Conservation (phyloP, 2,329 filamentous ascomycete species). For the Beauveria medogensis region DNA sequence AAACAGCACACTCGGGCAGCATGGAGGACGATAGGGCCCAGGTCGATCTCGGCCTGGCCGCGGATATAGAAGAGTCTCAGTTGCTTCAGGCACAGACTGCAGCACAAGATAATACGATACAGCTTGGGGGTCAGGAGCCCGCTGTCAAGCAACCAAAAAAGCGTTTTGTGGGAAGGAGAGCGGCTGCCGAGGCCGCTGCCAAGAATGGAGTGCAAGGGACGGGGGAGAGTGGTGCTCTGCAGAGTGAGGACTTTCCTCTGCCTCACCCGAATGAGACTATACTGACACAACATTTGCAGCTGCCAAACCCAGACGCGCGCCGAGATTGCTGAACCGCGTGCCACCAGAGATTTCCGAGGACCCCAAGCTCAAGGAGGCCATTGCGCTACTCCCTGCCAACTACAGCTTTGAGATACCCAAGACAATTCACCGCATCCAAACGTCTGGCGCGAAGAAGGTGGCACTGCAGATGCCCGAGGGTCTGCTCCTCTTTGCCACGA, state of each 20-base stretch:
- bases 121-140: slow-evolving; percentile 27
- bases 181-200: slow-evolving; percentile 52
- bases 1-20: not conserved
- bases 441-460: slow-evolving; percentile 68
- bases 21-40: slow-evolving; percentile 74
- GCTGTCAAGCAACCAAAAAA: slow-evolving; percentile 70
- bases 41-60: slow-evolving; percentile 61
- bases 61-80: slow-evolving; percentile 50
- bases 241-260: slow-evolving; percentile 38
- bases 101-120: slow-evolving; percentile 21
- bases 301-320: slow-evolving; percentile 60
- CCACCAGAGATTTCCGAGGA: slow-evolving; percentile 82
- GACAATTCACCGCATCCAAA: slow-evolving; percentile 89
- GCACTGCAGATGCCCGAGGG: slow-evolving; percentile 98
- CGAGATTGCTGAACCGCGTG: slow-evolving; percentile 83
- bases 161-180: slow-evolving; percentile 78
- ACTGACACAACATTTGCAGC: slow-evolving; percentile 36
- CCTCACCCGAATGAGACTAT: not conserved
- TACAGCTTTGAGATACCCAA: slow-evolving; percentile 99
- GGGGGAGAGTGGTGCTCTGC: slow-evolving; percentile 25
- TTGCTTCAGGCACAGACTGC: slow-evolving; percentile 27
- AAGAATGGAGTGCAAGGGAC: slow-evolving; percentile 28
- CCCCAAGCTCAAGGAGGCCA: slow-evolving; percentile 76
- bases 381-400: slow-evolving; percentile 81
- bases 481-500: slow-evolving; percentile 89